Evolutionary conservation across 768 basidiomycete species (phyloP), one percentile per base, ranked within the genome.

Genomic region (Udeniomyces megalosporus): DNA sequence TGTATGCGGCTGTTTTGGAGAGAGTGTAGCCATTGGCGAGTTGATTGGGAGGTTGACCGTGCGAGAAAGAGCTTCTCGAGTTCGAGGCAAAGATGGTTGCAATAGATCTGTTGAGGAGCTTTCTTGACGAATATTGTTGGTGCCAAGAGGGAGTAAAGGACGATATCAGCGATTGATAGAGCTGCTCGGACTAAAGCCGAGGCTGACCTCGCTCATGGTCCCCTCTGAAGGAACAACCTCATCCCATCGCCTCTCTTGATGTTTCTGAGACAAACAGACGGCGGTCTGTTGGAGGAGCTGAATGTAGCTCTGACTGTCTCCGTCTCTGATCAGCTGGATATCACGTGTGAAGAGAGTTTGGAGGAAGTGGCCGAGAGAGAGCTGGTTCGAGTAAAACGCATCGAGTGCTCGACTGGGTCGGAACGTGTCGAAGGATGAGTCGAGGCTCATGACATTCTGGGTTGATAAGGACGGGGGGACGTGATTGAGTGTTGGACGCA

Each of bases 21-120:
- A 49, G 17, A 0, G 62, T 58, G 31, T 52, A 63, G 2, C 62
- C 62, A 32, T 57, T 63, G 35, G 56, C 52, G 28, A 63, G 62
- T 42, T 63, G 62, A n/a, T 63, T 63, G 12, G 55, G 44, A 15
- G 62, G 56, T 29, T 62, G 31, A 0, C 32, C 54, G 24, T 29
- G 15, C 6, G 53, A 14, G 34, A 29, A 24, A 17, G 54, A 15
- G 1, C 44, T 50, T 42, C 38, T 17, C 17, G 10, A 17, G 17
- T 8, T 42, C 38, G 38, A 42, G 10, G 38, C 38, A 26, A 63
- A 63, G 48, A 63, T 53, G n/a, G 45, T 8, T 5, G 58, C 38
- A 20, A 63, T 34, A 3, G 62, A 55, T 3, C n/a, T 29, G 44
- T 63, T 55, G 38, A 63, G 26, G 11, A 58, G 26, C 62, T 63